Conservation (phyloP, 345 rosid species). For the Microcos paniculata region DNA sequence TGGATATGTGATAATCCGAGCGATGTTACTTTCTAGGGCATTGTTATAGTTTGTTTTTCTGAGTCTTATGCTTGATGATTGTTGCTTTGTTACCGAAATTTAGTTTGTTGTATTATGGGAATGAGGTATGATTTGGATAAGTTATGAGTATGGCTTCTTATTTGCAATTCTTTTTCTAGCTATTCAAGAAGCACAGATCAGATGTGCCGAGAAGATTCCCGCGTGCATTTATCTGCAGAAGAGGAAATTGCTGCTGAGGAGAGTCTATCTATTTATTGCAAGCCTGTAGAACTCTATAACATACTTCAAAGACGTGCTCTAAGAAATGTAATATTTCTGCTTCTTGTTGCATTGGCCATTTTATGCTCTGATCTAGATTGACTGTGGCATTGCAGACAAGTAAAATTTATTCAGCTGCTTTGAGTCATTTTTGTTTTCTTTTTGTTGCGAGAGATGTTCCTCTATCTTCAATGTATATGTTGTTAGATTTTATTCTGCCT, state of each 20-base stretch:
- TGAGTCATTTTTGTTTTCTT: conserved; percentile 8
- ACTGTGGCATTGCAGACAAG: background rate
- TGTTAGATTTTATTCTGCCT: background rate
- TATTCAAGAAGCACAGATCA: conserved; percentile 80
- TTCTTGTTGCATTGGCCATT: background rate
- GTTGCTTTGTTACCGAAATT: background rate
- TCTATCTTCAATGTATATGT: too few species aligned
- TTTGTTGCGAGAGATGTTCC: conserved; percentile 1
- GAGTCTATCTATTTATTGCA: conserved; percentile 80
- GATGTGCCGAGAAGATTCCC: conserved; percentile 93
- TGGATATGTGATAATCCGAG: background rate
- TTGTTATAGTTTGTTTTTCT: background rate
- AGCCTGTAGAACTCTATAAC: conserved; percentile 96
- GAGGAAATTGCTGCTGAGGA: conserved; percentile 93
- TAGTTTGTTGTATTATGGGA: background rate
- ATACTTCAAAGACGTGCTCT: conserved; percentile 84
- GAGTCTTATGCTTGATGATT: background rate
- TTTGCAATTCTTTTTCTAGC: conserved; percentile 30
- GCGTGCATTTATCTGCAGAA: conserved; percentile 71
- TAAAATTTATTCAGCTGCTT: background rate
- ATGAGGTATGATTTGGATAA: background rate
- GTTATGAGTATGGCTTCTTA: background rate
- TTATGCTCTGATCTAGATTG: background rate
- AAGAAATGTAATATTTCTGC: conserved; percentile 53
- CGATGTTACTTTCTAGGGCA: background rate